Conservation (phyloP, 768 basidiomycete species). For the Pholiota conissans region DNA sequence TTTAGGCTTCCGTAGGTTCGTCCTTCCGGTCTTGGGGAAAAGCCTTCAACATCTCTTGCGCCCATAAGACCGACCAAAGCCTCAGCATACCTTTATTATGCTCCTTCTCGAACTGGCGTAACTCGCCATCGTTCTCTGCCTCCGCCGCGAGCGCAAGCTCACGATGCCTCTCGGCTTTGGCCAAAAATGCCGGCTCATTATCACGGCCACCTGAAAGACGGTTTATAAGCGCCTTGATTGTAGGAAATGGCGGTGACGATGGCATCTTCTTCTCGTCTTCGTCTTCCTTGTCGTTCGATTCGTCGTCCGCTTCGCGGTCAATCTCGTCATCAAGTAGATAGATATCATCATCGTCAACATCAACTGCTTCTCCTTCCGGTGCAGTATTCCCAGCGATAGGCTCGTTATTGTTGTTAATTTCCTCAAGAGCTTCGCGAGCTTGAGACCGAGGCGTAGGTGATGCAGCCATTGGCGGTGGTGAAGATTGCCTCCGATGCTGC, state of each 20-base stretch:
- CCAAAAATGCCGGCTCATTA: constrained; percentile 8
- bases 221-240: neutral
- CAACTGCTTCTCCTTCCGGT: neutral
- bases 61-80: constrained; percentile 21
- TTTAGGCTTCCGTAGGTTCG: no score
- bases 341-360: constrained; percentile 1
- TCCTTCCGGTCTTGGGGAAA: neutral
- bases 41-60: neutral
- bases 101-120: constrained; percentile 28
- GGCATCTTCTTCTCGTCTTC: neutral
- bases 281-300: neutral
- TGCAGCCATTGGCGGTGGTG: neutral
- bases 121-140: constrained; percentile 14
- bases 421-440: neutral
- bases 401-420: constrained; percentile 4
- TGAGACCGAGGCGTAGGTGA: constrained; percentile 5
- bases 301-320: constrained; percentile 2
- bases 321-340: neutral
- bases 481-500: neutral
- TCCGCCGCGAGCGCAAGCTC: constrained; percentile 9
- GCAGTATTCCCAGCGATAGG: neutral
- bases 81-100: constrained; percentile 24
- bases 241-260: neutral
- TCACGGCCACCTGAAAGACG: constrained; percentile 4
- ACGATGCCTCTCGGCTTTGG: constrained; percentile 10